Base-by-base conservation (phyloP, 257 asterid genomes). In the Fraxinus cuspidata region DNA sequence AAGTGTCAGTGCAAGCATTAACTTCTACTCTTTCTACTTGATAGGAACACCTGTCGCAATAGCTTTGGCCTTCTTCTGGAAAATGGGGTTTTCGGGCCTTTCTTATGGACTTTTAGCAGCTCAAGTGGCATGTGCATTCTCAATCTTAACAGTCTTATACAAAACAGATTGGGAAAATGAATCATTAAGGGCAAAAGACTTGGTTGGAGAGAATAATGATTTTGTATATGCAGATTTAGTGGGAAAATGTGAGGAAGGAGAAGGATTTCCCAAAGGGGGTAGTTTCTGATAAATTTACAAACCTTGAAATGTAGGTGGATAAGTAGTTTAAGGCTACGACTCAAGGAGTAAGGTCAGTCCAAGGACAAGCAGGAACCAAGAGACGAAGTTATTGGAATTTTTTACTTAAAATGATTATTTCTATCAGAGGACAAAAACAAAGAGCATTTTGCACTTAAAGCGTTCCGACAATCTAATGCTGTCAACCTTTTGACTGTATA, bases 21-120 rank as follows among this genome's bases (percentile, higher is more conserved):
- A 94, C 83, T 90, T 94, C 79, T 91, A 89, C 81, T 90, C 98
- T 1, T 92, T 94, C 82, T 94, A 94, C 81, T 66, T 92, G 84
- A 83, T 91, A 78, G 97, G 99, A 73, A 86, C 97, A 77, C 99
- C 99, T 56, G 90, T 94, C 63, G 99, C 97, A 47, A 79, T 94
- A 58, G 88, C 83, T 73, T 81, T 92, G 81, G 94, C 95, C 10
- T 94, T 94, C 73, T 77, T 83, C 65, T 87, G 88, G 94, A 81
- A 87, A 44, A 81, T 88, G 71, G 97, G 95, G 21, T 92, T 92
- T 85, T 56, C 78, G 78, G 99, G 99, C 78, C 96, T 94, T 58
- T 92, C 96, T 74, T 94, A 88, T 29, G 99, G 99, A 72, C 99
- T 94, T 85, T 77, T 94, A 80, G 97, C 93, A 44, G 97, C 99